Base-by-base conservation (phyloP, 306 rosid species). In the Cicer pinnatifidum region DNA sequence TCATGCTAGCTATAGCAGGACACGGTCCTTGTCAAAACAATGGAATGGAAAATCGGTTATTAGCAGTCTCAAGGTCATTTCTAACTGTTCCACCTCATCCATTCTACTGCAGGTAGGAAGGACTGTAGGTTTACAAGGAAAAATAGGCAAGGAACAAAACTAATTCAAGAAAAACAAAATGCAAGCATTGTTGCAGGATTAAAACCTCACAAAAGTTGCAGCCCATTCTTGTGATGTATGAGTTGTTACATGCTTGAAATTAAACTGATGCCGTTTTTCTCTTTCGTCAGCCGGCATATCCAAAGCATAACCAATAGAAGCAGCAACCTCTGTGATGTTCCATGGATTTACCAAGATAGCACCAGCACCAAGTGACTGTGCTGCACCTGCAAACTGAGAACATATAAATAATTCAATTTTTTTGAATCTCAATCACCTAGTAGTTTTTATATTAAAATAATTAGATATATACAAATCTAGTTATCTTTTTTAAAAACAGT, bases 221-320 rank as follows among this genome's bases (percentile, higher is more conserved):
- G 98, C 98, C 98, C 98, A 94, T 85, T 94, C 98, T 62, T 87
- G 97, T 33, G 98, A 94, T 6, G 97, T 94, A 79, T 94, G 98
- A 85, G 96, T 84, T 46, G 89, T 91, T 45, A 94, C 98, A 51
- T 94, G 96, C 92, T 85, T 86, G 83, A 94, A 94, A 78, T 94
- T 94, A 80, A 88, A 88, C 62, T 85, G 96, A 81, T 94, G 98
- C 46, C 98, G 83, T 76, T 91, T 94, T 75, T 94, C 96, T 86
- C 97, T 88, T 84, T 94, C 98, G 35, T 91, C 92, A 52, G 98
- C 91, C 46, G 86, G 86, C 98, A 94, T 91, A 81, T 89, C 85
- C 77, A 94, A 84, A 51, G 98, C 97, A 68, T 94, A 91, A 58
- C 90, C 90, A 72, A 94, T 94, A 73, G 98, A 88, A 80, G 92